These are phyloP conservation scores for Angophora floribunda DNA, from an alignment of 345 rosid species.

Conservation along the genomic window DNA sequence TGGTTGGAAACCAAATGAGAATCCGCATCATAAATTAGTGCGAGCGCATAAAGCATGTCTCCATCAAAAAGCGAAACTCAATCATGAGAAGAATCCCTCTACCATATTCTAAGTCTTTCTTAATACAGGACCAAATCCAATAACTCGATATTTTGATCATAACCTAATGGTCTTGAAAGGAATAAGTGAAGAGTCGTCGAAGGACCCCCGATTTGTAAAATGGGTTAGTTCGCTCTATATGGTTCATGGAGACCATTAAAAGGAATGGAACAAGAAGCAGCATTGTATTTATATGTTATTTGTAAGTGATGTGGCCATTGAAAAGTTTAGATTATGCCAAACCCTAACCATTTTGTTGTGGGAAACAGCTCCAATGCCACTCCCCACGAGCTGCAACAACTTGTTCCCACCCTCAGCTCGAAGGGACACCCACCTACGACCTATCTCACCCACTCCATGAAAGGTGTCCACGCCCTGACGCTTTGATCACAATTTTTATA, in stretches of 20 bases:
- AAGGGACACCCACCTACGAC: background rate
- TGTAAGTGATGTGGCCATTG: too few species aligned
- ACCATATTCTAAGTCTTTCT: background rate
- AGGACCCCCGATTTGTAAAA: background rate
- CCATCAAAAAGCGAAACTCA: background rate
- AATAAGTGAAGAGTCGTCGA: background rate
- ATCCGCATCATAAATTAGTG: background rate
- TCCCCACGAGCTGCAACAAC: background rate
- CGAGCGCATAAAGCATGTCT: background rate
- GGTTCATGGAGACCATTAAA: background rate
- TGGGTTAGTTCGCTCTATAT: background rate
- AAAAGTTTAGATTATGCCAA: background rate
- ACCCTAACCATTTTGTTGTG: background rate
- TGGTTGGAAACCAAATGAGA: background rate
- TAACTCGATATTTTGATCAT: background rate
- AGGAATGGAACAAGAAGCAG: background rate
- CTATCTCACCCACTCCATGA: background rate
- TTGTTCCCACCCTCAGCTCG: background rate
- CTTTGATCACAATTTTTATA: background rate
- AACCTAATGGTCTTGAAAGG: background rate
- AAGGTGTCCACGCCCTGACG: background rate
- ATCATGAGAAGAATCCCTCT: background rate
- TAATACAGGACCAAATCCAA: background rate
- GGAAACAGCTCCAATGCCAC: constrained; percentile 3
- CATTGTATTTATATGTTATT: background rate